Percentiles rank a stretch among this genome's conserved stretches.
Conservation (phyloP, 495 filamentous ascomycete species). For the Rusavskia elegans region DNA sequence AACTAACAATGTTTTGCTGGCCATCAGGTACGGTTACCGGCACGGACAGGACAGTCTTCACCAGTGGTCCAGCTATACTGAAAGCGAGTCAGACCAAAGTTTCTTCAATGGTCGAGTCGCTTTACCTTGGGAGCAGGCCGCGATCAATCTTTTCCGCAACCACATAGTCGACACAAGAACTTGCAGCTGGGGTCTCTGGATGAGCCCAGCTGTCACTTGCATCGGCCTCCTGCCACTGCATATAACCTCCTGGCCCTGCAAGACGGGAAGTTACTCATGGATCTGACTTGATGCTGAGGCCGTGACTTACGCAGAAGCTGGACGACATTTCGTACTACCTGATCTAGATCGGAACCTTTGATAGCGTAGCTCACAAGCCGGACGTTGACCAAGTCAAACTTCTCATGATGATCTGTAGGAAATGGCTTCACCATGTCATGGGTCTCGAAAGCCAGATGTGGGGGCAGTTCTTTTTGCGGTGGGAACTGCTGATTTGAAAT, state of each 20-base stretch:
- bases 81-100: neutral
- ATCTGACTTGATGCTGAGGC: neutral
- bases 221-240: conserved; percentile 15
- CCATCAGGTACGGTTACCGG: neutral
- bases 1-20: neutral
- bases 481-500: conserved; percentile 21
- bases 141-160: conserved; percentile 1
- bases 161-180: neutral
- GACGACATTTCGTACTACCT: conserved; percentile 9
- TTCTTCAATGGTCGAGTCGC: neutral
- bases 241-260: conserved; percentile 14
- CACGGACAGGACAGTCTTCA: neutral
- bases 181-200: neutral
- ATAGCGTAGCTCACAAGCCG: conserved; percentile 9
- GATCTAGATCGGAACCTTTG: conserved; percentile 1
- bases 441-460: conserved; percentile 9
- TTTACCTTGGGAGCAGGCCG: neutral
- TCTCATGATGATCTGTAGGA: conserved; percentile 4
- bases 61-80: neutral
- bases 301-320: conserved; percentile 4
- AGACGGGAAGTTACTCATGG: neutral
- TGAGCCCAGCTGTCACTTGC: conserved; percentile 1
- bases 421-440: conserved; percentile 21
- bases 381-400: conserved; percentile 14
- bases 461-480: conserved; percentile 6